Evolutionary conservation across 495 filamentous ascomycete genomes (phyloP).

Genomic region (Neurospora sp.): DNA sequence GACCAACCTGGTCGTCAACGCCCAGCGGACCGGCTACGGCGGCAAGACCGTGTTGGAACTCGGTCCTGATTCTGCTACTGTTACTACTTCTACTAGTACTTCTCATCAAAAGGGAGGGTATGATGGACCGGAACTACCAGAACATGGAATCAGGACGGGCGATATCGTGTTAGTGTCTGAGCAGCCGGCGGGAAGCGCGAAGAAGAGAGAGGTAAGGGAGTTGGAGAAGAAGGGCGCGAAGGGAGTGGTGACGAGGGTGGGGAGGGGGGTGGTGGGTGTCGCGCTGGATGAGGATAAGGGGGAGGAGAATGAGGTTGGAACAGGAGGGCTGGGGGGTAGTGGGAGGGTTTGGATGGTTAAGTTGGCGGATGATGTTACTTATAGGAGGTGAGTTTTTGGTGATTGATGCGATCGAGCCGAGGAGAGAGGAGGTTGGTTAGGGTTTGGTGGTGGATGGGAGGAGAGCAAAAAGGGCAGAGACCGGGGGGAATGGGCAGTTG

Average conservation of each 20-base stretch:
- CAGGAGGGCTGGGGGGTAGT: conserved; percentile 56
- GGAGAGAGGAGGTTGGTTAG: background rate
- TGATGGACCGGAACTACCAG: conserved; percentile 42
- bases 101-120: background rate
- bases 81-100: conserved; percentile 1
- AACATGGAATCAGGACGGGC: conserved; percentile 78
- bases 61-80: conserved; percentile 58
- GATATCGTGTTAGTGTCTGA: conserved; percentile 80
- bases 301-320: conserved; percentile 51
- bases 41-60: conserved; percentile 83
- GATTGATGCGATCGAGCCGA: background rate
- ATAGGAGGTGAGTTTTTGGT: conserved; percentile 49
- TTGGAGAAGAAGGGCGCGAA: conserved; percentile 55
- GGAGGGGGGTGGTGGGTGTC: conserved; percentile 55
- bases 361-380: conserved; percentile 90
- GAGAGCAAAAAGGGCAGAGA: background rate
- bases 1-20: conserved; percentile 63
- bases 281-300: conserved; percentile 53
- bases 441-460: background rate
- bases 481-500: background rate
- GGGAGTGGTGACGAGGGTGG: conserved; percentile 72
- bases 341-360: conserved; percentile 64
- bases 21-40: conserved; percentile 83
- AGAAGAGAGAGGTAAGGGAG: conserved; percentile 60
- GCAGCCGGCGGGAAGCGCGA: conserved; percentile 58